These are phyloP conservation scores for Botrytis paeoniae DNA, from an alignment of 2,329 filamentous ascomycete species.

Conservation along the genomic window DNA sequence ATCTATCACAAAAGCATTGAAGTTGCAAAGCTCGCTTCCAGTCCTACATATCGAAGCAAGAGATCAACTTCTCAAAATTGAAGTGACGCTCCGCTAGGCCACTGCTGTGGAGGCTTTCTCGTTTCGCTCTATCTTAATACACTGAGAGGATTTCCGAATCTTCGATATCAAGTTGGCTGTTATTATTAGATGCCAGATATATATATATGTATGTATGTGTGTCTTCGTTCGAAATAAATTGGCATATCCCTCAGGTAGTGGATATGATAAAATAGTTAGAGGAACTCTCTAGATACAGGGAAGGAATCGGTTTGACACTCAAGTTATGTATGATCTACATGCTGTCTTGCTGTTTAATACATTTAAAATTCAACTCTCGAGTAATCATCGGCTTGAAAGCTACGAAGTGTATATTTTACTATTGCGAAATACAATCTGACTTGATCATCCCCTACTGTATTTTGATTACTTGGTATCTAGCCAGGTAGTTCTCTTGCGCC, in stretches of 20 bases:
- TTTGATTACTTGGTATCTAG: background rate
- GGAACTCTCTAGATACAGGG: background rate
- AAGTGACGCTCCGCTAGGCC: background rate
- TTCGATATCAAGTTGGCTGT: background rate
- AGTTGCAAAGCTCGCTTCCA: background rate
- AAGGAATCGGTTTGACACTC: background rate
- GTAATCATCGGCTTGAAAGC: background rate
- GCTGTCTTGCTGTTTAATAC: background rate
- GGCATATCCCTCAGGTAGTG: background rate
- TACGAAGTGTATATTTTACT: background rate
- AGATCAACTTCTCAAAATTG: background rate
- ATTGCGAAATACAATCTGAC: background rate
- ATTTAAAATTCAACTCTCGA: background rate
- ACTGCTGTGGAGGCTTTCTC: background rate
- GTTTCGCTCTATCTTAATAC: background rate
- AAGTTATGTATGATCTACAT: background rate
- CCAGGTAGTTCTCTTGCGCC: background rate
- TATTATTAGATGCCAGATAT: background rate
- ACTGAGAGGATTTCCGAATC: background rate
- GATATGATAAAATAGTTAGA: background rate
- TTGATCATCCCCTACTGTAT: background rate
- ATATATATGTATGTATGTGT: background rate
- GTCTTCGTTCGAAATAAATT: no score
- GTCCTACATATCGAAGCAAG: background rate
- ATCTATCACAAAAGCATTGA: background rate